A percentile compares a stretch with the other conserved stretches of the same genome.
These are phyloP conservation scores for Senna tora DNA, from an alignment of 306 rosid species.

Conservation along the genomic window DNA sequence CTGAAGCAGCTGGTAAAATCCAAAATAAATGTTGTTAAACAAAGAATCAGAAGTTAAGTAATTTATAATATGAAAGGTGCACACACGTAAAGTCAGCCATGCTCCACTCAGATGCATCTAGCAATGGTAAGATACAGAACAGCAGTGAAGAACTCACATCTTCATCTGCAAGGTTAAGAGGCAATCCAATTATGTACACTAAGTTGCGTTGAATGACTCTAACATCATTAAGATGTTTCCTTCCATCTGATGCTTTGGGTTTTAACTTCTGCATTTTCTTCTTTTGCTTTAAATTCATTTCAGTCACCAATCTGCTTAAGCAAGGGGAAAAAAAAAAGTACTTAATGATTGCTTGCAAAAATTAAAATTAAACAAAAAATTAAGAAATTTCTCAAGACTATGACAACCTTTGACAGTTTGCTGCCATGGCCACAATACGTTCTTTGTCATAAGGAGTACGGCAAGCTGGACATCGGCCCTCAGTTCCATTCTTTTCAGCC, in stretches of 20 bases:
- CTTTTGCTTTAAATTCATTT: conserved; percentile 51
- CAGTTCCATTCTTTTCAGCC: conserved; percentile 55
- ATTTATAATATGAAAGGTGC: conserved; percentile 19
- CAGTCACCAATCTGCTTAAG: conserved; percentile 55
- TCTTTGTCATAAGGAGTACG: conserved; percentile 56
- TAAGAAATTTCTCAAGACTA: conserved; percentile 19
- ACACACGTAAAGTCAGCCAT: conserved; percentile 3
- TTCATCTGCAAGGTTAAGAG: conserved; percentile 59
- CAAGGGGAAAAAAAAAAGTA: conserved; percentile 10
- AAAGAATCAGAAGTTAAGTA: conserved; percentile 13
- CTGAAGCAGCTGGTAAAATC: conserved; percentile 52
- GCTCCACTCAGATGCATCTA: conserved; percentile 34
- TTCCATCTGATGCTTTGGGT: conserved; percentile 51
- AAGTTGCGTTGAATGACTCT: conserved; percentile 61
- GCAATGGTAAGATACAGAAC: conserved; percentile 28
- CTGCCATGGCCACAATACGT: conserved; percentile 55
- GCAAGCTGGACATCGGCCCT: conserved; percentile 64
- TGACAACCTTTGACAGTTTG: conserved; percentile 60
- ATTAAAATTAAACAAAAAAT: conserved; percentile 11
- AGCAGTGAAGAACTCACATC: conserved; percentile 46
- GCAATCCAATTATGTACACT: conserved; percentile 61
- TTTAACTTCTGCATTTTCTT: conserved; percentile 53
- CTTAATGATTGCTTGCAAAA: conserved; percentile 2
- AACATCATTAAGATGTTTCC: conserved; percentile 58
- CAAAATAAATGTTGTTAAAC: conserved; percentile 29